Evolutionary conservation across 129 eudicot species (phyloP), one percentile per base, ranked within the genome.

Genomic region (Ambrosia artemisiifolia): DNA sequence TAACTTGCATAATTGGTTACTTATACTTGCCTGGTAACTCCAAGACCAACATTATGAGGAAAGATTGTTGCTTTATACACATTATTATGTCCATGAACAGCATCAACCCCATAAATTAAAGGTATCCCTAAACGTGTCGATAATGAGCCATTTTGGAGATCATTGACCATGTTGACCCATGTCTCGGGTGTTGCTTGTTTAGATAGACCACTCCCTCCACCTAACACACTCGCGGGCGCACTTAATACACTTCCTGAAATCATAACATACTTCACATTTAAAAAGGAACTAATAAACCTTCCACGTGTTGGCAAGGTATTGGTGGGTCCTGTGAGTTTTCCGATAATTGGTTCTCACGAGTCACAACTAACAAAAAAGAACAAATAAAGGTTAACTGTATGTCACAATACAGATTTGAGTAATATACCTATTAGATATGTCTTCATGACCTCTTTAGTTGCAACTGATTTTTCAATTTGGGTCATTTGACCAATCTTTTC

Each of bases 401-500:
- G 30, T 3, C 46, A 76, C 19, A 42, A 3, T 64, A 53, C 43
- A 6, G 48, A 8, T 74, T 75, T 40, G 38, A 34, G 20, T 43
- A 32, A 7, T 54, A n/a, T 82, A 89, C 96, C 96, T 44, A 90
- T 86, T 18, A 64, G 67, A 77, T 84, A 81, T 20, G 85, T 90
- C 55, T 68, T 84, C 75, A 90, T 80, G 63, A 81, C 90, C 54
- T 82, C 81, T 17, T 67, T 33, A 0, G 86, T 61, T 14, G 91
- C 90, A 11, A 80, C 88, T 1, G 57, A 30, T n/a, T 85, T 67
- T 17, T 90, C 96, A 48, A 90, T 85, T 32, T 90, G 93, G 24
- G 87, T 70, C 96, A 90, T 85, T 70, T 90, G 96, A 32, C 93
- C 96, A 40, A 90, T 79, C 73, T 90, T 90, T 71, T 90, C 96